Conservation (phyloP, 768 basidiomycete species). For the Boletus vermiculosoides region DNA sequence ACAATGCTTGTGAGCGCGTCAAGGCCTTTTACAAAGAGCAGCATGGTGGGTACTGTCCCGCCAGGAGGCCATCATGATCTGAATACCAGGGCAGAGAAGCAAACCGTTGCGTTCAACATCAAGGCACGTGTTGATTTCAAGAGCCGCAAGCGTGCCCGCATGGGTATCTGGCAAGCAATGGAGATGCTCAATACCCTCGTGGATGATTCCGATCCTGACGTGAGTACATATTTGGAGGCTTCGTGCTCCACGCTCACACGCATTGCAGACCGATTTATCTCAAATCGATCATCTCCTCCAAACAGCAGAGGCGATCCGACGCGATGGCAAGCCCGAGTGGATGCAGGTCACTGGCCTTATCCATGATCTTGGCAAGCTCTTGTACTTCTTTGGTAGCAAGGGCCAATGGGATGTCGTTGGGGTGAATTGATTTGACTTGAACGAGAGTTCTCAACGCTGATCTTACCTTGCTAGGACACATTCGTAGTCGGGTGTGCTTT, state of each 20-base stretch:
- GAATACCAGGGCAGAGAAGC: constrained; percentile 58
- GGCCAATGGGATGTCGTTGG: constrained; percentile 97
- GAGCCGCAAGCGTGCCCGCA: constrained; percentile 62
- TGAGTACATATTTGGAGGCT: constrained; percentile 23
- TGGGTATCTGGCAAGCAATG: constrained; percentile 86
- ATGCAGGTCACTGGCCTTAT: constrained; percentile 88
- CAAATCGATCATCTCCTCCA: constrained; percentile 92
- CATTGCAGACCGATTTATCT: constrained; percentile 60
- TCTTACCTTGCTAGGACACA: constrained; percentile 47
- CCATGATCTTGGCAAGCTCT: constrained; percentile 87
- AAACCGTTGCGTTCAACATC: constrained; percentile 84
- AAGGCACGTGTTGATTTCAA: constrained; percentile 74
- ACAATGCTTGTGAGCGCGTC: constrained; percentile 73
- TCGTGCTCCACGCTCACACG: constrained; percentile 10
- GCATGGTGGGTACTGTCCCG: constrained; percentile 49
- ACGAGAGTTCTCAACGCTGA: not conserved
- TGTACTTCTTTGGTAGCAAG: constrained; percentile 79
- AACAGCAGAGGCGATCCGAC: constrained; percentile 86
- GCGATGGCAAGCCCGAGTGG: constrained; percentile 88
- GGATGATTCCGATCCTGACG: constrained; percentile 91
- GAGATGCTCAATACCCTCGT: constrained; percentile 84
- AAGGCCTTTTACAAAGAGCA: constrained; percentile 77
- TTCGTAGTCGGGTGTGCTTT: constrained; percentile 85
- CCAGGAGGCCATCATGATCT: not conserved
- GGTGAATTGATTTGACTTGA: constrained; percentile 39